These are phyloP conservation scores for Neurospora sp. DNA, from an alignment of 495 filamentous ascomycete species.

Conservation along the genomic window DNA sequence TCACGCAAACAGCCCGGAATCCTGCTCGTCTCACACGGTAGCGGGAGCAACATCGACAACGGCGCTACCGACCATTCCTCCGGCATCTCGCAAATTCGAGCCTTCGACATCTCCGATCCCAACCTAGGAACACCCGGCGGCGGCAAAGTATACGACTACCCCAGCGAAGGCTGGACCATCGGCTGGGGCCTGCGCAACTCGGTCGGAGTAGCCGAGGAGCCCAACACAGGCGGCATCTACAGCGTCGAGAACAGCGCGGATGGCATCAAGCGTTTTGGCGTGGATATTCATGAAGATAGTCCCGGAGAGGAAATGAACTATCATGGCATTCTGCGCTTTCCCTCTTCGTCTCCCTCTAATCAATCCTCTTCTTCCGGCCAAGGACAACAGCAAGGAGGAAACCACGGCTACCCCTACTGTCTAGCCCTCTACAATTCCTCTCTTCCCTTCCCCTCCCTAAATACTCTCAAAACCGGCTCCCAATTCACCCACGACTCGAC, in stretches of 20 bases:
- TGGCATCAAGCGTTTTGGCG: conserved; percentile 39
- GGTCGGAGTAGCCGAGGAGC: conserved; percentile 53
- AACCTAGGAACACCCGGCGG: conserved; percentile 12
- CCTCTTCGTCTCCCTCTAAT: conserved; percentile 10
- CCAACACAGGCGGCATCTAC: conserved; percentile 45
- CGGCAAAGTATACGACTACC: conserved; percentile 31
- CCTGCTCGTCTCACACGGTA: conserved; percentile 56
- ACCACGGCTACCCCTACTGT: conserved; percentile 64
- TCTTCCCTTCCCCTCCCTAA: conserved; percentile 14
- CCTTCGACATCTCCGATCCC: conserved; percentile 45
- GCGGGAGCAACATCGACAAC: conserved; percentile 48
- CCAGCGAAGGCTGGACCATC: conserved; percentile 42
- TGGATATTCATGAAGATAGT: conserved; percentile 58
- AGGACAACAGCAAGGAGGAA: conserved; percentile 16
- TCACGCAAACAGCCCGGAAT: conserved; percentile 34
- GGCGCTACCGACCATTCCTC: conserved; percentile 32
- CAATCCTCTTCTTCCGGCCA: conserved; percentile 17
- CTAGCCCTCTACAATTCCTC: conserved; percentile 50
- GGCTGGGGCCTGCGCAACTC: conserved; percentile 68
- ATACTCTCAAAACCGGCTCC: conserved; percentile 20
- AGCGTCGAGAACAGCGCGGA: conserved; percentile 67
- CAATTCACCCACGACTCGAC: conserved; percentile 24
- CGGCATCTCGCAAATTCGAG: conserved; percentile 55
- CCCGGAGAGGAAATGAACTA: conserved; percentile 69
- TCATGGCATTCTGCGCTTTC: conserved; percentile 42